Percentiles rank a stretch among this genome's conserved stretches.
phyloP scores from a whole-genome alignment of 2,329 filamentous ascomycete species.

The Fusarium sp. region DNA sequence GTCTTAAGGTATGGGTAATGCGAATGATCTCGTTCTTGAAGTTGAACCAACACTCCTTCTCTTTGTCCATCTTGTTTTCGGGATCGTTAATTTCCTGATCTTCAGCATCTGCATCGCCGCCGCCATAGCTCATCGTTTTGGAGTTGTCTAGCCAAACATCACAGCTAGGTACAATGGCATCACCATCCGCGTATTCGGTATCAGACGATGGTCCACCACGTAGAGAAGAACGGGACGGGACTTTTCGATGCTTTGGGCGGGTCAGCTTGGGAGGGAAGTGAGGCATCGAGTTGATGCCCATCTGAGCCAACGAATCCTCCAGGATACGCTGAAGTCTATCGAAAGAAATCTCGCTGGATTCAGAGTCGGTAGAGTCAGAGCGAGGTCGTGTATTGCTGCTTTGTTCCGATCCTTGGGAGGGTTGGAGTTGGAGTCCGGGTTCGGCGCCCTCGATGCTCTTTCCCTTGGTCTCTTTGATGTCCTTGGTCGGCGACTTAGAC shows the following conservation, averaged over 20 bases:
- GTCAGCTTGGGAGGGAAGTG: slow-evolving; percentile 58
- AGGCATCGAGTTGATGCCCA: slow-evolving; percentile 64
- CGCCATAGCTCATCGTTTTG: slow-evolving; percentile 83
- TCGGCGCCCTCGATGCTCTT: slow-evolving; percentile 28
- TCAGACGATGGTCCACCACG: slow-evolving; percentile 76
- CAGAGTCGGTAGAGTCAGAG: slow-evolving; percentile 71
- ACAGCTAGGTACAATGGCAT: slow-evolving; percentile 84
- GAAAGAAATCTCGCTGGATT: slow-evolving; percentile 79
- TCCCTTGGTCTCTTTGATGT: slow-evolving; percentile 48
- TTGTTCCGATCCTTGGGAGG: slow-evolving; percentile 42
- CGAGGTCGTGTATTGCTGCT: slow-evolving; percentile 50
- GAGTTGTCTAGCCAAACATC: slow-evolving; percentile 90
- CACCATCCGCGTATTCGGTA: slow-evolving; percentile 86
- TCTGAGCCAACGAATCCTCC: slow-evolving; percentile 71
- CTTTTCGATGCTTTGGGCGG: slow-evolving; percentile 58
- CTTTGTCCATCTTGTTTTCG: slow-evolving; percentile 69
- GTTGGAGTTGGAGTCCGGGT: slow-evolving; percentile 10
- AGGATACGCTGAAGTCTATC: slow-evolving; percentile 86
- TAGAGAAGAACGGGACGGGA: slow-evolving; percentile 53
- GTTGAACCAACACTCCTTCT: slow-evolving; percentile 80
- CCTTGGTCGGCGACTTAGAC: slow-evolving; percentile 55
- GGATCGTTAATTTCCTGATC: slow-evolving; percentile 51
- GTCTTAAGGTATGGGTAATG: slow-evolving; percentile 85
- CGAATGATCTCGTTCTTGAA: slow-evolving; percentile 96
- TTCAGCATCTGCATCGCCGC: slow-evolving; percentile 59